phyloP scores from a whole-genome alignment of 768 basidiomycete species.

The Mrakia hoshinonis region DNA sequence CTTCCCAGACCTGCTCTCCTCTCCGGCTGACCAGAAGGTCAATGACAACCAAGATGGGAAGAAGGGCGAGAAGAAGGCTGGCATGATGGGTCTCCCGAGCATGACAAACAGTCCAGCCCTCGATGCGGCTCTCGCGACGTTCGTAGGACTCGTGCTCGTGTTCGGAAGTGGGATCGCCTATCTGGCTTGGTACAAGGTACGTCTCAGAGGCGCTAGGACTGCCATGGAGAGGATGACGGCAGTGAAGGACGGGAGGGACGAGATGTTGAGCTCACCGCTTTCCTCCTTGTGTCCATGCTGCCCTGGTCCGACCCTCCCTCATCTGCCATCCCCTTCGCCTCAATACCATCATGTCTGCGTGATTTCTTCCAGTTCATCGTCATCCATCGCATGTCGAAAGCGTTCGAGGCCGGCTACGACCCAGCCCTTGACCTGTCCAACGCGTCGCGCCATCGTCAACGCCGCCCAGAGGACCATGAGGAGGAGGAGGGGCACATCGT shows the following conservation, averaged over 20 bases:
- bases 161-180: conserved; percentile 66
- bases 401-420: conserved; percentile 72
- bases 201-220: conserved; percentile 16
- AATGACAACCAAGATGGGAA: too few relatives aligned
- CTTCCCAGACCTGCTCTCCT: not conserved
- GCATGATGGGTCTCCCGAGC: conserved; percentile 11
- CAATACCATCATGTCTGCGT: too few relatives aligned
- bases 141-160: conserved; percentile 38
- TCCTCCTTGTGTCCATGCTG: not conserved
- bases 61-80: conserved; percentile 1
- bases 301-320: not conserved
- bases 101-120: conserved; percentile 18
- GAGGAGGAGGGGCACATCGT: conserved; percentile 48
- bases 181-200: conserved; percentile 71
- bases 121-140: conserved; percentile 27
- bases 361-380: conserved; percentile 12
- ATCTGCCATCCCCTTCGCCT: too few relatives aligned
- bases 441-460: not conserved
- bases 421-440: conserved; percentile 59
- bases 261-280: not conserved
- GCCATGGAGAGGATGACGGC: not conserved
- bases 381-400: conserved; percentile 51
- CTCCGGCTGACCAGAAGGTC: not conserved
- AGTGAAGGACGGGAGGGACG: not conserved
- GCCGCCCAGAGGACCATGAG: conserved; percentile 43